Conservation (phyloP, 768 basidiomycete genomes). For the Auricularia sp. region DNA sequence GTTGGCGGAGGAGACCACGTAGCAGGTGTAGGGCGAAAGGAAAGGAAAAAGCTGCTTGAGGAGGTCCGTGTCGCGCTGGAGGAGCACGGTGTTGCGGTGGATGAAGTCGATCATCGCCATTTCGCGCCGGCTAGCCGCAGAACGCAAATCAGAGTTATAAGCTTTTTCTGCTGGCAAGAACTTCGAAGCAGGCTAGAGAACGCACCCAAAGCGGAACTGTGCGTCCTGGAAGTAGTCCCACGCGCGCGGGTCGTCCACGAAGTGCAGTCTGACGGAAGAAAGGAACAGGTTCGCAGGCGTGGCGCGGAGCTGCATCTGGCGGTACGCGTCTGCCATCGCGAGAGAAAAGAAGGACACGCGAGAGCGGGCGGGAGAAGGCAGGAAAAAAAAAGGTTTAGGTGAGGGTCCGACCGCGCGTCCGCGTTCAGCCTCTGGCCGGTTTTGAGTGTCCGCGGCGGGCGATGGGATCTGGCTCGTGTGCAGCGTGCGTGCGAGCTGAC, state of each 20-base stretch:
- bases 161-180: no score
- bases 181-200: neutral
- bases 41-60: conserved; percentile 1
- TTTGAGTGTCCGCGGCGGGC: no score
- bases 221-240: conserved; percentile 1
- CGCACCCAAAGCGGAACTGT: neutral
- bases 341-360: neutral
- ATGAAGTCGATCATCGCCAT: neutral
- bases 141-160: no score
- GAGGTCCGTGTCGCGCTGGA: conserved; percentile 1
- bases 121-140: neutral
- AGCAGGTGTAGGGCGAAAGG: neutral
- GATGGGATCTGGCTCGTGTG: no score
- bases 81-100: neutral
- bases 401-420: no score
- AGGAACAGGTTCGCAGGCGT: neutral
- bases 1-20: neutral
- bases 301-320: neutral
- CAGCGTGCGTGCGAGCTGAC: no score
- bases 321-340: neutral
- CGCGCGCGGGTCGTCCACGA: conserved; percentile 1
- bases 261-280: neutral
- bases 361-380: no score
- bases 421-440: no score
- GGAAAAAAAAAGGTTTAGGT: no score